Conservation (phyloP, 768 basidiomycete species). For the Trametes maxima region DNA sequence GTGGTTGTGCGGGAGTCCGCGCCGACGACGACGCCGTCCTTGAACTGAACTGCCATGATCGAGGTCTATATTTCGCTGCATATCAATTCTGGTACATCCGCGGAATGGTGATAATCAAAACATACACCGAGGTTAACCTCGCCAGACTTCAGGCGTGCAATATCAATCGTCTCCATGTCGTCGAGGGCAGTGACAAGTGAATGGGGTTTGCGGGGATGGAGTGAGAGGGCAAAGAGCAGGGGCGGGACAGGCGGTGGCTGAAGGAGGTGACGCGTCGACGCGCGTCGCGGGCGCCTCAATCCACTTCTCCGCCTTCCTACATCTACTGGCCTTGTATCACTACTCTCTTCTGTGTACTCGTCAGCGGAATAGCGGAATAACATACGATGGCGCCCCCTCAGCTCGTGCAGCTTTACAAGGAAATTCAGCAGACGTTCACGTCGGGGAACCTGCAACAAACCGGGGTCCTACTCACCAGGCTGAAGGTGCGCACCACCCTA, state of each 20-base stretch:
- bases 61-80: conserved; percentile 66
- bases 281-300: conserved; percentile 31
- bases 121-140: conserved; percentile 97
- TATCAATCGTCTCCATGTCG: conserved; percentile 57
- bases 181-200: conserved; percentile 46
- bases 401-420: conserved; percentile 62
- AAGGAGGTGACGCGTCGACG: conserved; percentile 43
- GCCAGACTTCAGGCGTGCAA: conserved; percentile 86
- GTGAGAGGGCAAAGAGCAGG: conserved; percentile 31
- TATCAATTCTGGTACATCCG: background rate
- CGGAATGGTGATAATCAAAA: conserved; percentile 22
- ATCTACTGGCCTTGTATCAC: background rate
- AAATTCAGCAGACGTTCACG: conserved; percentile 68
- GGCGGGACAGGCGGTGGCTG: conserved; percentile 23
- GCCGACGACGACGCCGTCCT: conserved; percentile 92
- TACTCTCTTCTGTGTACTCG: background rate
- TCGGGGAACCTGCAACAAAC: conserved; percentile 71
- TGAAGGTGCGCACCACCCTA: conserved; percentile 61
- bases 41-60: conserved; percentile 98
- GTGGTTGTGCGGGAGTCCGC: conserved; percentile 98
- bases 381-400: conserved; percentile 51
- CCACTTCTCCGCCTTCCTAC: conserved; percentile 11
- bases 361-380: background rate
- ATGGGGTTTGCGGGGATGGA: conserved; percentile 25
- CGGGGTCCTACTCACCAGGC: conserved; percentile 61